Base-by-base conservation (phyloP, 2,329 filamentous ascomycete genomes). In the Orbilia quercus region DNA sequence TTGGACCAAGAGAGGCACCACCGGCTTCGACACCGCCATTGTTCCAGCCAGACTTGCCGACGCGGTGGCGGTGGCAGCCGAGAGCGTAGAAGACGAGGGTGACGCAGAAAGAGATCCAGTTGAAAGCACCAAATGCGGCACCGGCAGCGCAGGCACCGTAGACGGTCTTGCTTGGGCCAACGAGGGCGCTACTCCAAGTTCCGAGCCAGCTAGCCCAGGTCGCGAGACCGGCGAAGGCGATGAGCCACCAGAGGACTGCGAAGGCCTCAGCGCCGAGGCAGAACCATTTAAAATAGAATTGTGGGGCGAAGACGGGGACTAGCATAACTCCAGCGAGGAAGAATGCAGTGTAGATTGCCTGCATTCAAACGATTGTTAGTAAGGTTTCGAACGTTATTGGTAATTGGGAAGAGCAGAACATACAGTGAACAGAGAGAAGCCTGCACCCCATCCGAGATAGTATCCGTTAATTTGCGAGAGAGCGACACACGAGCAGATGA, bases 241-340 rank as follows among this genome's bases (percentile, higher is more conserved):
- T 51, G 51, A 74, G 70, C 70, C 70, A 74, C 63, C 62, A 74
- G 57, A 74, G 57, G 25, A 74, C 70, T 38, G 63, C 57, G 63
- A 74, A 74, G 40, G 45, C 45, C 42, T 74, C 70, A 62, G 31
- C 70, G 12, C 62, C 70, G 48, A 74, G 63, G 25, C 50, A 57
- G 70, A 74, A 69, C 70, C 70, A 74, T 57, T 74, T 74, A 58
- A 69, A 74, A 63, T 74, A 74, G 36, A 58, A 59, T 40, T 67
- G 57, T 42, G 70, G 62, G 36, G 64, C 63, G 57, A 57, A 74
- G 2, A 38, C 47, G 42, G 70, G 70, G n/a, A 74, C 58, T 16
- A 74, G 62, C 9, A 74, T 23, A 16, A 74, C 70, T 12, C 57
- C 70, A 16, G 64, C 62, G 51, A 69, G 62, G 63, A 69, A 74